These are phyloP conservation scores for Trichoderma orchidacearum DNA, from an alignment of 495 filamentous ascomycete genomes.

Conservation along the genomic window DNA sequence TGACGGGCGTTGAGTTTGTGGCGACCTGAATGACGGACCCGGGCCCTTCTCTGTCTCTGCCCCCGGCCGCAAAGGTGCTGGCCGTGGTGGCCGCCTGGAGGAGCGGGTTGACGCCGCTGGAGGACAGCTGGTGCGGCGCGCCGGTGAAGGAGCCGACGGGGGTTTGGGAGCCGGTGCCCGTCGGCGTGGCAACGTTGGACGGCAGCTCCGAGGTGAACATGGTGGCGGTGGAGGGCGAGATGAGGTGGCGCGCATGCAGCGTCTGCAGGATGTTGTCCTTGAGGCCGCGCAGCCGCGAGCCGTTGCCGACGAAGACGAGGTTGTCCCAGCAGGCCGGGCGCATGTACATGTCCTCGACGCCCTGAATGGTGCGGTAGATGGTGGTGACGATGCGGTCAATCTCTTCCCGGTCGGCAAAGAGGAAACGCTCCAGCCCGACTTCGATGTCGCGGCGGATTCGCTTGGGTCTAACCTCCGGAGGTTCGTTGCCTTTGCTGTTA, in stretches of 20 bases:
- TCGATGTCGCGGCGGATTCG: constrained; percentile 60
- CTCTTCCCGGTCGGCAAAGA: constrained; percentile 57
- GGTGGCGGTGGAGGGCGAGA: constrained; percentile 79
- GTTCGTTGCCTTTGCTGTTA: neutral
- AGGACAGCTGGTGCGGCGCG: constrained; percentile 28
- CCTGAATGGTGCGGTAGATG: constrained; percentile 67
- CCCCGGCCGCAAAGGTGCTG: constrained; percentile 39
- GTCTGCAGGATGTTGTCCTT: constrained; percentile 74
- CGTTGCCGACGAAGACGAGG: constrained; percentile 78
- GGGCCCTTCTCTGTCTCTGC: constrained; percentile 11
- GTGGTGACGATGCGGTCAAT: constrained; percentile 69
- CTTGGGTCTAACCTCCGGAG: constrained; percentile 21
- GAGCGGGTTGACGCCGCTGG: constrained; percentile 69
- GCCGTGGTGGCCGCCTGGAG: constrained; percentile 83
- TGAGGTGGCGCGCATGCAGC: constrained; percentile 67
- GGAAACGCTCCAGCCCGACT: constrained; percentile 78
- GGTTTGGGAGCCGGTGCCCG: constrained; percentile 83
- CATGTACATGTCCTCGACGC: constrained; percentile 64
- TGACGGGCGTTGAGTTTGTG: constrained; percentile 22
- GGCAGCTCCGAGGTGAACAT: constrained; percentile 96
- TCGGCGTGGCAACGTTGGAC: constrained; percentile 76
- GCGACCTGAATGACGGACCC: constrained; percentile 20
- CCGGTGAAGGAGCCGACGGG: constrained; percentile 53
- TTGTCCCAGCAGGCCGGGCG: constrained; percentile 82
- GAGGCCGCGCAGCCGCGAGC: constrained; percentile 70